Base-by-base conservation (phyloP, 2,329 filamentous ascomycete genomes). In the Neofusicoccum ribis region DNA sequence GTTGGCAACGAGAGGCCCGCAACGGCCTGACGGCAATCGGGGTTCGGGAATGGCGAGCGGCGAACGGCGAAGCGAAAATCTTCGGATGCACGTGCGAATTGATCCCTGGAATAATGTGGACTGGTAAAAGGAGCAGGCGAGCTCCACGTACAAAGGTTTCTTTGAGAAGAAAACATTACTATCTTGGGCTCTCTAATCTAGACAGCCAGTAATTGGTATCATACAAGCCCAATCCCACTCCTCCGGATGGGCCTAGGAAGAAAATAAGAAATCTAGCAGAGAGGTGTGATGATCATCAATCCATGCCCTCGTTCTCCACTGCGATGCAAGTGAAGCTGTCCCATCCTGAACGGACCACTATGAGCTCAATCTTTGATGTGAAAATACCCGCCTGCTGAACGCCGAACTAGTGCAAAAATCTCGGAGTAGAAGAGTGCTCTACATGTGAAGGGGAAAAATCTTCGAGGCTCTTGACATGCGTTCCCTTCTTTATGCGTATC, bases 401-500 rank as follows among this genome's bases (percentile, higher is more conserved):
- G 56, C 56, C 56, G 3, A 37, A 60, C 41, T 9, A 37, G 56
- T 47, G 41, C 31, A 31, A 46, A 46, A 47, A 27, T 47, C 41
- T 60, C 23, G 34, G 15, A 46, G 11, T 60, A 37, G 12, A 47
- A 47, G 3, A 36, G 41, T 6, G 56, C 56, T 60, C 41, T 60
- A 60, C 43, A 60, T 60, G 27, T 47, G n/a, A 39, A 39, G 11
- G 37, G 37, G 37, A 9, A 39, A 39, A 39, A 4, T 39, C 37
- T 39, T 39, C 37, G 37, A 11, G 15, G 37, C 37, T 15, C 37
- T 15, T 39, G 12, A 37, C 14, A 17, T 36, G 34, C 7, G 59
- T n/a, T 12, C 34, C 12, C n/a, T 36, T 12, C 14, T 14, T 64
- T 27, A 64, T 14, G 63, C 52, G 27, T 14, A 59, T 15, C 89